These are phyloP conservation scores for Angophora floribunda DNA, from an alignment of 345 rosid species.

Conservation along the genomic window DNA sequence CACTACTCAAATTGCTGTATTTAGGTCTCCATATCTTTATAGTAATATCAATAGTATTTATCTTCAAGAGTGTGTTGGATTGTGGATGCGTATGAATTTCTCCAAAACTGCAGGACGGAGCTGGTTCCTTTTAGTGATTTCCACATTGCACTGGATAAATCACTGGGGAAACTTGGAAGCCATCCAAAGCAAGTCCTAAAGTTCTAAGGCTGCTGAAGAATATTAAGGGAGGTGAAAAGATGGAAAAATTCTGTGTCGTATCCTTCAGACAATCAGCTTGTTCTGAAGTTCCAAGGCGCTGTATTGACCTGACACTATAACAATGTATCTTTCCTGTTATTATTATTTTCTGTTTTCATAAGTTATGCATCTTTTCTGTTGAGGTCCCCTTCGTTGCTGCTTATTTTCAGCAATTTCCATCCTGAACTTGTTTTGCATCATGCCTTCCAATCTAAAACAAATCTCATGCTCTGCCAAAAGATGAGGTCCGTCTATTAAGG, in stretches of 20 bases:
- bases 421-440: not conserved
- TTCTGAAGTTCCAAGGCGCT: not conserved
- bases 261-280: not conserved
- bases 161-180: conserved; percentile 70
- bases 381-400: not conserved
- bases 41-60: not conserved
- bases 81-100: not conserved
- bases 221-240: too few relatives aligned
- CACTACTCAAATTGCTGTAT: not conserved
- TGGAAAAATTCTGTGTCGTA: not conserved
- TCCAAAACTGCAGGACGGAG: conserved; percentile 39
- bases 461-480: not conserved
- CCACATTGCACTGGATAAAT: conserved; percentile 50
- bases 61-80: not conserved
- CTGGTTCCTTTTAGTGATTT: conserved; percentile 56
- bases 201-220: not conserved
- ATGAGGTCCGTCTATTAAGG: not conserved
- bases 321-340: not conserved
- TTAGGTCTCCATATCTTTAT: not conserved
- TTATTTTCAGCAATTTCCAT: not conserved
- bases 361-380: not conserved
- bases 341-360: too few relatives aligned
- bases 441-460: not conserved
- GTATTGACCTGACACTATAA: not conserved
- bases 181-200: conserved; percentile 79